Evolutionary conservation across 441 rosid species (phyloP), one percentile per base, ranked within the genome.

Genomic region (Bruguiera hainesii): DNA sequence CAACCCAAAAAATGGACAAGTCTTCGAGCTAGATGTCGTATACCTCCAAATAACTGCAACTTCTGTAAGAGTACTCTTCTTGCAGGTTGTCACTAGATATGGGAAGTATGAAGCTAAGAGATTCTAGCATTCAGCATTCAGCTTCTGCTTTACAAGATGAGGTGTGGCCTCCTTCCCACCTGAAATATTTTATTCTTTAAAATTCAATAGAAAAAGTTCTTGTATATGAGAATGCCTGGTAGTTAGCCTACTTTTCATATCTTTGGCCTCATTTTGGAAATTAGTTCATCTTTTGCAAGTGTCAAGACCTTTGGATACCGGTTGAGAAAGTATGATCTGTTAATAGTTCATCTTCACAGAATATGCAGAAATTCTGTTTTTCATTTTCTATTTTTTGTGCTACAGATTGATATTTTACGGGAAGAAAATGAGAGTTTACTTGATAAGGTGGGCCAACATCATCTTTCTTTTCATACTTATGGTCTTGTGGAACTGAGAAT

Each of bases 91-190:
- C 79, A 58, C 33, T 83, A 21, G 84, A 91, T 75, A 72, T 77
- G 57, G 81, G 81, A 7, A 79, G 66, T 19, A 29, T 73, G 8
- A 80, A 77, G 56, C 49, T 75, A 51, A 89, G 85, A 77, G 92
- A 80, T 69, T 66, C 63, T 65, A 81, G 88, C 64, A 81, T 74
- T 78, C 85, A 81, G 61, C 84, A 73, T 9, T 87, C 88, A 78
- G 77, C 91, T 65, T 89, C 94, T 68, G 87, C 90, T 33, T 91
- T 92, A 71, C 93, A 82, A 64, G 98, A 95, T 84, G 99, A 95
- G 84, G 91, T 89, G 78, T 56, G 73, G 60, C 37, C 52, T 61
- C 39, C 29, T 64, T 53, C 21, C 46, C 28, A 73, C 58, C 66
- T 69, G 69, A 64, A 61, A 35, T 37, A 31, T 49, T 49, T 1